Evolutionary conservation across 805 yeast species (phyloP).

Genomic region (Saturnispora serradocipensis): DNA sequence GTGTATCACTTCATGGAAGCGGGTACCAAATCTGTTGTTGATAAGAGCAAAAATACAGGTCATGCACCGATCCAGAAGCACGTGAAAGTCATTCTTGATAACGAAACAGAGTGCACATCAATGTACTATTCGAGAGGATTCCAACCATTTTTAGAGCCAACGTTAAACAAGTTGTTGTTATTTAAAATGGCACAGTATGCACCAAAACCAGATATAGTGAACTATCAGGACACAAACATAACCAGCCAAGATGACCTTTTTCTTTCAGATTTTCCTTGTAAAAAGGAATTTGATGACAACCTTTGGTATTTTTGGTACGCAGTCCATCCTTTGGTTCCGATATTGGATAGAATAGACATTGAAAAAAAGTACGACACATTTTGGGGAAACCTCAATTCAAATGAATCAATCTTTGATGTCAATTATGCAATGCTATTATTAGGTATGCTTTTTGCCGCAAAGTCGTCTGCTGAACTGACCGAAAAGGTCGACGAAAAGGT

Average conservation of each 20-base stretch:
- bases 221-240: slow-evolving; percentile 3
- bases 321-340: slow-evolving; percentile 12
- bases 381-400: slow-evolving; percentile 8
- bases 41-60: not conserved
- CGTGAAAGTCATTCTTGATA: not conserved
- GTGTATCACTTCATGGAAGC: slow-evolving; percentile 7
- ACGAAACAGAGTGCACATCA: slow-evolving; percentile 1
- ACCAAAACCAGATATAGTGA: slow-evolving; percentile 1
- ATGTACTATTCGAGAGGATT: slow-evolving; percentile 13
- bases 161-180: slow-evolving; percentile 7
- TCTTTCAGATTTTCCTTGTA: slow-evolving; percentile 8
- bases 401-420: slow-evolving; percentile 9
- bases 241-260: not conserved
- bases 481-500: slow-evolving; percentile 2
- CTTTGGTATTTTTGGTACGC: slow-evolving; percentile 11
- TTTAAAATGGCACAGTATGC: slow-evolving; percentile 8
- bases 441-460: slow-evolving; percentile 11
- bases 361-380: slow-evolving; percentile 3
- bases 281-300: slow-evolving; percentile 8
- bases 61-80: not conserved
- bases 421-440: slow-evolving; percentile 10
- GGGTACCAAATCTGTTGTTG: not conserved
- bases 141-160: slow-evolving; percentile 8
- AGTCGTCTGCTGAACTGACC: slow-evolving; percentile 7
- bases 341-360: slow-evolving; percentile 7